phyloP scores from a whole-genome alignment of 169 alveolate genomes.

The Eimeria acervulina region DNA sequence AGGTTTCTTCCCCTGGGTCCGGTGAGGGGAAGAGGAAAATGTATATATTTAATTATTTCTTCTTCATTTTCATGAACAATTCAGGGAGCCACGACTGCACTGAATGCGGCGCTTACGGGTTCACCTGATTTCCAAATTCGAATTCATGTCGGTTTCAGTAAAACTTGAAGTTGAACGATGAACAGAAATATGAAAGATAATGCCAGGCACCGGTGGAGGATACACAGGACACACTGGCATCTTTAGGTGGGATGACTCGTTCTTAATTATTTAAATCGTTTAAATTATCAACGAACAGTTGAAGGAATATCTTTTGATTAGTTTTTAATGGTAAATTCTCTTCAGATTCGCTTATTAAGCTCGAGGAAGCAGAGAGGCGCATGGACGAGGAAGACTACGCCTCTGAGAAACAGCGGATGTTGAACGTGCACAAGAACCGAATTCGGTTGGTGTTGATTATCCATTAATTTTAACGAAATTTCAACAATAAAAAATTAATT shows the following conservation, averaged over 20 bases:
- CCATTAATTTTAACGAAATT: background rate
- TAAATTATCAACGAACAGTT: too few species aligned
- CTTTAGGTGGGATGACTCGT: slow-evolving; percentile 74
- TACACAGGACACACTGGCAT: slow-evolving; percentile 71
- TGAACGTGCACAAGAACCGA: slow-evolving; percentile 73
- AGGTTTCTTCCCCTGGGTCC: slow-evolving; percentile 39
- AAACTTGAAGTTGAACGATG: background rate
- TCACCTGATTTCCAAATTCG: slow-evolving; percentile 63
- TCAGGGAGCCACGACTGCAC: slow-evolving; percentile 64
- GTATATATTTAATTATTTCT: background rate
- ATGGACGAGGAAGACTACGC: slow-evolving; percentile 81
- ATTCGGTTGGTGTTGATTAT: slow-evolving; percentile 45
- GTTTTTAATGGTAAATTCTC: background rate
- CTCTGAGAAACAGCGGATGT: slow-evolving; percentile 76
- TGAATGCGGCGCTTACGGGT: slow-evolving; percentile 52
- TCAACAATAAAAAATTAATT: too few species aligned
- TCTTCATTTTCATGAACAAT: too few species aligned
- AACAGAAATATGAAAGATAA: background rate
- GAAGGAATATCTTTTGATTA: too few species aligned
- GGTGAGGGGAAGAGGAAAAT: background rate
- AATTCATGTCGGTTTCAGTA: slow-evolving; percentile 22
- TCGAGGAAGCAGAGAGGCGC: slow-evolving; percentile 80
- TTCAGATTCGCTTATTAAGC: slow-evolving; percentile 64
- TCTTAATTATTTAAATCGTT: too few species aligned
- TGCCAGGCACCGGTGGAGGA: slow-evolving; percentile 83